Conservation (phyloP, 345 rosid genomes). For the Durio zibethinus region DNA sequence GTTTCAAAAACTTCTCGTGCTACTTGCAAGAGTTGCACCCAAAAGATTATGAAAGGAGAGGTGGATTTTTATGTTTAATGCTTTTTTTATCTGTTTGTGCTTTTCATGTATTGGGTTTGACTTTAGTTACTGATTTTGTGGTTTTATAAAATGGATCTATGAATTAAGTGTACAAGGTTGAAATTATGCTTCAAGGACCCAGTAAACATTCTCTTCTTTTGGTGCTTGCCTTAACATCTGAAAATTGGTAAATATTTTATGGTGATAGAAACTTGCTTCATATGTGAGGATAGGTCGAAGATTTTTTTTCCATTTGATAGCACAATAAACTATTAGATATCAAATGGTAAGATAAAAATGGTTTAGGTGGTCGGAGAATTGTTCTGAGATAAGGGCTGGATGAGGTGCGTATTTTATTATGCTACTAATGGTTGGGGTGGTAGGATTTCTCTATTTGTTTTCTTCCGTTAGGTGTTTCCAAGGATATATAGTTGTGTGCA, state of each 20-base stretch:
- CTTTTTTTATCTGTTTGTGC: background rate
- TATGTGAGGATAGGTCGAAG: background rate
- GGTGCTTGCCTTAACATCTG: background rate
- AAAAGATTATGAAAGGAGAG: constrained; percentile 87
- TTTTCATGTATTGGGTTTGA: background rate
- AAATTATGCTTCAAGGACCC: background rate
- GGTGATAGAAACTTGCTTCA: background rate
- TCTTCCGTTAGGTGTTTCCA: background rate
- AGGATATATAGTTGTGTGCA: background rate
- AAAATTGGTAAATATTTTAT: background rate
- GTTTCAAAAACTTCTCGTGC: constrained; percentile 84
- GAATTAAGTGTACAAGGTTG: background rate
- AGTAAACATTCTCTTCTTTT: background rate
- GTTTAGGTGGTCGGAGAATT: background rate
- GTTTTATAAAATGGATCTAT: background rate
- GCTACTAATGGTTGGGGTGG: background rate
- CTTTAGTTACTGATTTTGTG: background rate
- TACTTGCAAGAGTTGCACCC: constrained; percentile 59
- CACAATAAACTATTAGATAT: background rate
- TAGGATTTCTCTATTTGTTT: background rate
- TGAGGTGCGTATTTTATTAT: background rate
- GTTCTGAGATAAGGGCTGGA: background rate
- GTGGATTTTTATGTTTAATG: constrained; percentile 32
- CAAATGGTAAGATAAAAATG: background rate
- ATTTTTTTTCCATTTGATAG: background rate